Evolutionary conservation across 2,329 filamentous ascomycete genomes (phyloP), one percentile per base, ranked within the genome.

Genomic region (Trichoderma polysporum): DNA sequence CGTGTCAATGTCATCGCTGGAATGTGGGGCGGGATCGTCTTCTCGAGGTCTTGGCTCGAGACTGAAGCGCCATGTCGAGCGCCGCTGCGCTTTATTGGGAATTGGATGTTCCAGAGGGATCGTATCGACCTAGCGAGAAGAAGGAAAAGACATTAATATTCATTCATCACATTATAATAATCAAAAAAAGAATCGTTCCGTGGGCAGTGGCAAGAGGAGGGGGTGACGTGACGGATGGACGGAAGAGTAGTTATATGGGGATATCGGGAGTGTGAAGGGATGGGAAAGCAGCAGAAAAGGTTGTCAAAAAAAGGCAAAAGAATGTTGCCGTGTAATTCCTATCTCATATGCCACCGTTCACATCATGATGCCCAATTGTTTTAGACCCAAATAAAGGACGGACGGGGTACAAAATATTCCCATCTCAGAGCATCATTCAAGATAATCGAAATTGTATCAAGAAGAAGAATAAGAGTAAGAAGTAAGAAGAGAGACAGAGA

Each of bases 41-140:
- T 69, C 70, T 66, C 71, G 73, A 64, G 78, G 74, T 70, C 75
- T 78, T 58, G 74, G 66, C 69, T 78, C 73, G 70, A 79, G 70
- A 68, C 74, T 74, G 73, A 83, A 68, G 57, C 78, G 79, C 82
- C 82, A 84, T 27, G 82, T 84, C 57, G 76, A 75, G 64, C 81
- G 80, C 64, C 80, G 78, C 68, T 81, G 79, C 70, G 73, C 67
- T 75, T 80, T 78, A 70, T 78, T 77, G 71, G 70, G 70, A 70
- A 76, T 76, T 57, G 58, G 71, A 72, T 78, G 77, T 71, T 76
- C 76, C 74, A 73, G 71, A 76, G 72, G 57, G 71, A 72, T 67
- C 72, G 67, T 71, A 45, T 81, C 79, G 77, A 69, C 77, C 78
- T 81, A 73, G n/a, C 39, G 61, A 8, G 3, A 54, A 60, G 69